Evolutionary conservation across 805 yeast species (phyloP).

Genomic region (Saccharomycopsis fibuligera): DNA sequence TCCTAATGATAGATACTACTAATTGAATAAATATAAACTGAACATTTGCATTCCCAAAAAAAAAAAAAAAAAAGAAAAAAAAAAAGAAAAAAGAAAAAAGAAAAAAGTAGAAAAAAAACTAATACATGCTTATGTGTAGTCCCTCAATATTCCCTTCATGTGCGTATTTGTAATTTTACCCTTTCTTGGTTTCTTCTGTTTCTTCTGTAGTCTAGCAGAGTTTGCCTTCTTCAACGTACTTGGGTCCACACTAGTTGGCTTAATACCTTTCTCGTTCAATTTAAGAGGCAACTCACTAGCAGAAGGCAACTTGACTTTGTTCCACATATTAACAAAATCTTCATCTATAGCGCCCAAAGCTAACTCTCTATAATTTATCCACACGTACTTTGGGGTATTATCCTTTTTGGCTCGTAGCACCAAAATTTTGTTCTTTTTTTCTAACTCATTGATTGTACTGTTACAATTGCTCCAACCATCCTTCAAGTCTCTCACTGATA

Average conservation of each 20-base stretch:
- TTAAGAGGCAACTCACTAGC: conserved; percentile 74
- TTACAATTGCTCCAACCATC: conserved; percentile 96
- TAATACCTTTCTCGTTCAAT: conserved; percentile 77
- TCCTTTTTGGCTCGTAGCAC: conserved; percentile 91
- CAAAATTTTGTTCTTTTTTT: conserved; percentile 66
- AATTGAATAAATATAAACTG: too few species aligned
- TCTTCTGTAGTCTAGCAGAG: conserved; percentile 51
- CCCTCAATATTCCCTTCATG: conserved; percentile 92
- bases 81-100: too few species aligned
- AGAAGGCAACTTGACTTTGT: conserved; percentile 68
- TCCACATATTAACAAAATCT: conserved; percentile 82
- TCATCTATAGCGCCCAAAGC: conserved; percentile 56
- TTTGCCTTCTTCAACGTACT: conserved; percentile 70
- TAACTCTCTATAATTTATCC: conserved; percentile 73
- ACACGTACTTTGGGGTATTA: conserved; percentile 82
- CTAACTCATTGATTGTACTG: conserved; percentile 71
- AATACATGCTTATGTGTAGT: conserved; percentile 45
- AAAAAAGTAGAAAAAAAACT: too few species aligned
- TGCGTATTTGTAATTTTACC: conserved; percentile 95
- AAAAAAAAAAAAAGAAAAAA: too few species aligned
- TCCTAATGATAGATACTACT: too few species aligned
- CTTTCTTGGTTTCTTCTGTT: conserved; percentile 85
- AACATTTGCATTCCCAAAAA: too few species aligned
- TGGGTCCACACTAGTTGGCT: conserved; percentile 98
- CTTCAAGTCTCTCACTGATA: conserved; percentile 68